Percentiles rank a stretch among this genome's conserved stretches.
Evolutionary conservation across 1,139 yeast genomes (phyloP).

Genomic region (Yamadazyma diospyri): DNA sequence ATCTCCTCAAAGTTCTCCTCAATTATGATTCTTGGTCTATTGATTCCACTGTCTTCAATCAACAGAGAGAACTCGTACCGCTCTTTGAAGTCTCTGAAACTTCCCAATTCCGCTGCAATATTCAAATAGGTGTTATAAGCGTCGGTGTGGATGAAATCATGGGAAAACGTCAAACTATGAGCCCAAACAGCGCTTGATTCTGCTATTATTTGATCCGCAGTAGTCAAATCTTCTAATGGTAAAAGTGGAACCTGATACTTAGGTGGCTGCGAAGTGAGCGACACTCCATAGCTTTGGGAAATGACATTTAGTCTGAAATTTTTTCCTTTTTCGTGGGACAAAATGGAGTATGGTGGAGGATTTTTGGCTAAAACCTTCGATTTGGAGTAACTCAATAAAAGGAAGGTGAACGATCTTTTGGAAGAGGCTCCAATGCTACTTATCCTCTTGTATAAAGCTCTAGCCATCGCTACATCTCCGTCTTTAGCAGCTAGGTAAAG

Average conservation of each 20-base stretch:
- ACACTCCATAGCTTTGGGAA: conserved; percentile 14
- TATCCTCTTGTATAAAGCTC: conserved; percentile 66
- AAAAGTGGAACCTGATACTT: conserved; percentile 53
- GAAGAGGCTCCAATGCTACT: conserved; percentile 39
- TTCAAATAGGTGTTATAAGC: conserved; percentile 52
- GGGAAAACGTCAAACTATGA: conserved; percentile 42
- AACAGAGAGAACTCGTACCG: conserved; percentile 31
- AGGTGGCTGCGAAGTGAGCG: background rate
- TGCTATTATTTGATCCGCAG: conserved; percentile 48
- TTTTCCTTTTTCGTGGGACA: conserved; percentile 44
- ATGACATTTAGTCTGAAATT: conserved; percentile 45
- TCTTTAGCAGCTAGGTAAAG: conserved; percentile 71
- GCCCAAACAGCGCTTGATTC: conserved; percentile 82
- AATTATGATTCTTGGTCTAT: conserved; percentile 9
- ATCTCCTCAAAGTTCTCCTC: conserved; percentile 10
- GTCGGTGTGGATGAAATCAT: conserved; percentile 38
- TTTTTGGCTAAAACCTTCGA: conserved; percentile 11
- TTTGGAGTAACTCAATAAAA: conserved; percentile 57
- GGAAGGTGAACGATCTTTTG: conserved; percentile 45
- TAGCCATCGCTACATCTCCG: conserved; percentile 71
- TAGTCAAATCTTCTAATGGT: conserved; percentile 48
- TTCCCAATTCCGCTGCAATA: conserved; percentile 48
- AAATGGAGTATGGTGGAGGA: conserved; percentile 34
- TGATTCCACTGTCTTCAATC: conserved; percentile 20
- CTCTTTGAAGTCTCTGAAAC: conserved; percentile 45